A percentile compares a stretch with the other conserved stretches of the same genome.
Conservation (phyloP, 2,329 filamentous ascomycete genomes). For the Ophiostoma sp. region DNA sequence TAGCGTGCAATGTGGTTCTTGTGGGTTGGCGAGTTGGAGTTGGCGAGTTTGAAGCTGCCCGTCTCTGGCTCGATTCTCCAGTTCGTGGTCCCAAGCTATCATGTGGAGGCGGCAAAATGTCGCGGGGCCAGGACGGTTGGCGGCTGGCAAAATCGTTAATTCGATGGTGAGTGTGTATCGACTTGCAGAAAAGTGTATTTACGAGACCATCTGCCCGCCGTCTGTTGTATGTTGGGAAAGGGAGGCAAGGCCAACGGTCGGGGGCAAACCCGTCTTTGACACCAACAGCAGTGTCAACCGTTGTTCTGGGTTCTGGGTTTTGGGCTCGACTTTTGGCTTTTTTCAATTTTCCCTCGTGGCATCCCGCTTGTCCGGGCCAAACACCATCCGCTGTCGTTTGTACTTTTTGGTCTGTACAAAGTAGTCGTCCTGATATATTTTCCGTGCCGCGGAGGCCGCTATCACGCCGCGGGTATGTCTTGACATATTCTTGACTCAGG, state of each 20-base stretch:
- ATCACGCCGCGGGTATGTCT: background rate
- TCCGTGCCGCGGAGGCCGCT: background rate
- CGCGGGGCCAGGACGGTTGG: background rate
- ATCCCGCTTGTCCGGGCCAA: background rate
- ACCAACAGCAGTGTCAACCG: background rate
- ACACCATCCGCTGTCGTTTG: background rate
- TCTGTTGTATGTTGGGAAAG: background rate
- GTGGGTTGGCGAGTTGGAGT: background rate
- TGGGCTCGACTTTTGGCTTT: background rate
- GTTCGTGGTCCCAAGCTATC: background rate
- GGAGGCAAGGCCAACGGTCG: background rate
- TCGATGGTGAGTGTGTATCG: background rate
- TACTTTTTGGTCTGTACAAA: background rate
- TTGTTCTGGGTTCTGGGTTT: background rate
- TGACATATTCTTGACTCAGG: background rate
- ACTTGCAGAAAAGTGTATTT: background rate
- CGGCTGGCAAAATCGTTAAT: background rate
- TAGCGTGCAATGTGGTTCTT: background rate
- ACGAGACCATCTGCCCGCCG: background rate
- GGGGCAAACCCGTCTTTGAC: background rate
- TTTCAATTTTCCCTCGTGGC: slow-evolving; percentile 1
- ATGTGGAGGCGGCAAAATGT: background rate
- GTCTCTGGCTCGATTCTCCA: background rate
- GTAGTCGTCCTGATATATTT: no score
- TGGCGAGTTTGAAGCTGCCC: background rate